Percentiles rank a stretch among this genome's conserved stretches.
phyloP scores from a whole-genome alignment of 805 yeast genomes.

The Ogataea parapolymorpha region DNA sequence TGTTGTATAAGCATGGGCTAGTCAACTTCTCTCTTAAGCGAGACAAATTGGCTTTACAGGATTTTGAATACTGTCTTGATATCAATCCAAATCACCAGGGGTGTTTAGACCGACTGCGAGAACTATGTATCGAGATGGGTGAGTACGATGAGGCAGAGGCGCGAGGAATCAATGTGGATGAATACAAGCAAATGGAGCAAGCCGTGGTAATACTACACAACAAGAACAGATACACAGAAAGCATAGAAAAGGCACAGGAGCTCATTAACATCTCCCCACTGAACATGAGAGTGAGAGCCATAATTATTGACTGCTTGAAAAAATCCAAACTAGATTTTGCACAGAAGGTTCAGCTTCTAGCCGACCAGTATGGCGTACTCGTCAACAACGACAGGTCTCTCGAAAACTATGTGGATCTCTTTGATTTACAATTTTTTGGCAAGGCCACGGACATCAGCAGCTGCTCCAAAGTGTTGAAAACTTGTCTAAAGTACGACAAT shows the following conservation, averaged over 20 bases:
- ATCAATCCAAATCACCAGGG: slow-evolving; percentile 32
- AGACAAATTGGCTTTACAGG: slow-evolving; percentile 49
- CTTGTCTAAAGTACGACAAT: slow-evolving; percentile 75
- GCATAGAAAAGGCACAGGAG: slow-evolving; percentile 33
- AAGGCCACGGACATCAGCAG: slow-evolving; percentile 15
- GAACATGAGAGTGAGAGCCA: slow-evolving; percentile 36
- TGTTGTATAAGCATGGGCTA: slow-evolving; percentile 58
- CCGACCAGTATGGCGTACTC: slow-evolving; percentile 25
- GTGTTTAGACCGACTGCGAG: slow-evolving; percentile 48
- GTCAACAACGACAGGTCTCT: slow-evolving; percentile 20
- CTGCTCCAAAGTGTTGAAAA: slow-evolving; percentile 29
- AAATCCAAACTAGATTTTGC: slow-evolving; percentile 15
- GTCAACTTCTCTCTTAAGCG: slow-evolving; percentile 56
- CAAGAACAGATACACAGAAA: slow-evolving; percentile 22
- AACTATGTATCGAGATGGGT: slow-evolving; percentile 53
- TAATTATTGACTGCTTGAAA: slow-evolving; percentile 29
- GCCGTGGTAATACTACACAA: slow-evolving; percentile 5
- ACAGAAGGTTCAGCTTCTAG: slow-evolving; percentile 20
- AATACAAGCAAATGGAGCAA: slow-evolving; percentile 1
- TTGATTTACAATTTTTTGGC: slow-evolving; percentile 29
- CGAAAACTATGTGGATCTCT: slow-evolving; percentile 24
- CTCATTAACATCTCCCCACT: slow-evolving; percentile 43
- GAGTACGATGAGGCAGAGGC: slow-evolving; percentile 36
- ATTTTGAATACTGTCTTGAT: slow-evolving; percentile 47
- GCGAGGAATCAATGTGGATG: slow-evolving; percentile 9